phyloP scores from a whole-genome alignment of 352 stramenopile genomes.

The Aphanomyces astaci region DNA sequence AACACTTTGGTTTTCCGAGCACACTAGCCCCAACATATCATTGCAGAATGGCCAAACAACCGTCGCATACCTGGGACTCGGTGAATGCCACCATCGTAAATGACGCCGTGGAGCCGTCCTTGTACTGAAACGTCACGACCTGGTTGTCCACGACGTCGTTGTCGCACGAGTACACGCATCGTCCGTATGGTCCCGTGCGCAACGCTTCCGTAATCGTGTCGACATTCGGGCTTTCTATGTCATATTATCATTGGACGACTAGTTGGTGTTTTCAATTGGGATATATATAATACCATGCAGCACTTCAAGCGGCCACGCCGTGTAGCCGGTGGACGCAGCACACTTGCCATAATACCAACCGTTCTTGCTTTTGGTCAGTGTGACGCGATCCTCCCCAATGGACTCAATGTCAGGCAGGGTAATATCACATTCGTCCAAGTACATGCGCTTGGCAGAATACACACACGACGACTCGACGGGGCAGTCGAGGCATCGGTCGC shows the following conservation, averaged over 20 bases:
- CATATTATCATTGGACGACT: no score
- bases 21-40: no score
- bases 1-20: constrained; percentile 22
- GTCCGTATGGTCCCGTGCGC: constrained; percentile 23
- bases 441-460: constrained; percentile 25
- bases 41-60: no score
- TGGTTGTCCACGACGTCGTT: constrained; percentile 29
- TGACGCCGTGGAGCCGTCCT: constrained; percentile 21
- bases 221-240: constrained; percentile 7
- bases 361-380: no score
- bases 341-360: no score
- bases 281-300: constrained; percentile 18
- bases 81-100: constrained; percentile 27
- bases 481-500: constrained; percentile 22
- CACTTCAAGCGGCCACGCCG: no score
- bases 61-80: constrained; percentile 2
- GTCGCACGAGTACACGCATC: constrained; percentile 26
- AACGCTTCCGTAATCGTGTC: constrained; percentile 22
- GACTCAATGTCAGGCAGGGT: neutral
- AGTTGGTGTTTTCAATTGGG: neutral
- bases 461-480: constrained; percentile 17
- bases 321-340: no score
- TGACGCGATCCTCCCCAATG: no score
- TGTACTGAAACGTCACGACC: constrained; percentile 26
- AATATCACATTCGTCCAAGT: no score